A percentile compares a stretch with the other conserved stretches of the same genome.
phyloP scores from a whole-genome alignment of 768 basidiomycete genomes.

The Porpolomopsis calyptriformis region DNA sequence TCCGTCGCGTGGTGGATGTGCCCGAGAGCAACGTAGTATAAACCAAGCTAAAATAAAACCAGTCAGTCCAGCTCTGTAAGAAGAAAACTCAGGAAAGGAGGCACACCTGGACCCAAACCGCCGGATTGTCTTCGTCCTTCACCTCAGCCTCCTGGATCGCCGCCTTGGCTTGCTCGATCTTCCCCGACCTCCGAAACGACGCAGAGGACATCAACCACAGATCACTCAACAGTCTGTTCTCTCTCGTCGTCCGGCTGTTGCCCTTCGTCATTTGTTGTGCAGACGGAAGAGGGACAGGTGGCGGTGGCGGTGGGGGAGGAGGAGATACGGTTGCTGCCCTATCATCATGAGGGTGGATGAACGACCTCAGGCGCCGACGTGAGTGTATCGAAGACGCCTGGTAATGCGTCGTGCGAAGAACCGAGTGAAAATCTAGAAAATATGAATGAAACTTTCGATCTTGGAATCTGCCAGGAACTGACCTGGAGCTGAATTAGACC shows the following conservation, averaged over 20 bases:
- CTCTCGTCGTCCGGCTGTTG: constrained; percentile 41
- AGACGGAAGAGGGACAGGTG: constrained; percentile 37
- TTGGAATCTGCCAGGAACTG: constrained; percentile 11
- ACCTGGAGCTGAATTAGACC: constrained; percentile 66
- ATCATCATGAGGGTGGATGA: constrained; percentile 29
- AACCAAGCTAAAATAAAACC: constrained; percentile 46
- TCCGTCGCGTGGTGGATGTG: constrained; percentile 55
- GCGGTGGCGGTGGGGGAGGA: constrained; percentile 22
- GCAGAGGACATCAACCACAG: constrained; percentile 93
- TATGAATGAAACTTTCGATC: background rate
- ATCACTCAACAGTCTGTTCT: constrained; percentile 63
- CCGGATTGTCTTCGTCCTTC: constrained; percentile 73
- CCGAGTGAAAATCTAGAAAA: constrained; percentile 54
- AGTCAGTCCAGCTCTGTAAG: background rate
- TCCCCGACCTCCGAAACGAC: constrained; percentile 81
- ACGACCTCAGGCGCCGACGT: constrained; percentile 46
- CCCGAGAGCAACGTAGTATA: constrained; percentile 56
- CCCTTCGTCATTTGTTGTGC: constrained; percentile 25
- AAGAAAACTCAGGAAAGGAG: background rate
- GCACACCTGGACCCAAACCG: constrained; percentile 89
- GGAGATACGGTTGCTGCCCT: constrained; percentile 26
- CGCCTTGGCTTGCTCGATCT: constrained; percentile 80
- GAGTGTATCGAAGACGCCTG: constrained; percentile 82
- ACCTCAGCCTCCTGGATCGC: constrained; percentile 95
- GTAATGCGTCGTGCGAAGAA: constrained; percentile 48